A percentile compares a stretch with the other conserved stretches of the same genome.
Evolutionary conservation across 2,329 filamentous ascomycete species (phyloP).

Genomic region (Zasmidium citrigriseum): DNA sequence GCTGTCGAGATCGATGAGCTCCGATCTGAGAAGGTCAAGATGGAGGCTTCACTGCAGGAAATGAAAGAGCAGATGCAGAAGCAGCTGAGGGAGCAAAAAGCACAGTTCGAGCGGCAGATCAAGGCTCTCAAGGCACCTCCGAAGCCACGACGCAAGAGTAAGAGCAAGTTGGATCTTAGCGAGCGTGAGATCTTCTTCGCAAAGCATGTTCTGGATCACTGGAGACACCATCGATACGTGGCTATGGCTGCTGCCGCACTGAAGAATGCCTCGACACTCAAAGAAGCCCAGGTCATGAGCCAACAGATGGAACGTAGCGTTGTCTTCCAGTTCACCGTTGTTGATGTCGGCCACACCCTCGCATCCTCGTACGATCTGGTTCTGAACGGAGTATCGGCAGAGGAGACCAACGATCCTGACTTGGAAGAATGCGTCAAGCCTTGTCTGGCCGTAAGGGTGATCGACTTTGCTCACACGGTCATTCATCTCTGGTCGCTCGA

Average conservation of each 20-base stretch:
- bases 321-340: constrained; percentile 90
- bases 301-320: constrained; percentile 92
- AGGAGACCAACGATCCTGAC: constrained; percentile 70
- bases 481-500: constrained; percentile 93
- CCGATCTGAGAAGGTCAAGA: constrained; percentile 75
- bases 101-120: constrained; percentile 80
- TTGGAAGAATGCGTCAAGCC: constrained; percentile 83
- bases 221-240: constrained; percentile 84
- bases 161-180: constrained; percentile 61
- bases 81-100: constrained; percentile 79
- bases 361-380: constrained; percentile 97
- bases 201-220: constrained; percentile 67
- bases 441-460: constrained; percentile 84
- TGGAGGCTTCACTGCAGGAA: constrained; percentile 77
- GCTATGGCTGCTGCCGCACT: constrained; percentile 91
- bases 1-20: constrained; percentile 82
- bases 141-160: constrained; percentile 23
- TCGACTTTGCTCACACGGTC: constrained; percentile 84
- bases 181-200: constrained; percentile 73
- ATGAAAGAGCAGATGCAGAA: constrained; percentile 88
- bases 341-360: constrained; percentile 83
- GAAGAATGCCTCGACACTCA: constrained; percentile 82
- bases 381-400: constrained; percentile 81
- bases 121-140: constrained; percentile 62
- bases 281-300: constrained; percentile 97